Evolutionary conservation across 2,329 filamentous ascomycete species (phyloP).

Genomic region (Chaetomium sp.): DNA sequence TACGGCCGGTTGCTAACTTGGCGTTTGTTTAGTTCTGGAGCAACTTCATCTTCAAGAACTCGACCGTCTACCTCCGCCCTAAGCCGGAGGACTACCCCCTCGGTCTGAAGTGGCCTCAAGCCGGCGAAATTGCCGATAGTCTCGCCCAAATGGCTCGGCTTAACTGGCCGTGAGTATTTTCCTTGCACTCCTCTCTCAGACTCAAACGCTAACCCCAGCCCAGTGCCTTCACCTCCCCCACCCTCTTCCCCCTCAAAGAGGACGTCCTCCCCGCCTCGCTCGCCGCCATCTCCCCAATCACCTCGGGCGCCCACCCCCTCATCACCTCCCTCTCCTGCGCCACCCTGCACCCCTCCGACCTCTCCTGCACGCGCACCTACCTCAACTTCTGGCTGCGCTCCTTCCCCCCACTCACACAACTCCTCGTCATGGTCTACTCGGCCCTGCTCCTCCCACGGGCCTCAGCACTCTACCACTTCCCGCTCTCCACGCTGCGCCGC

Average conservation of each 20-base stretch:
- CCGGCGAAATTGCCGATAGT: constrained; percentile 76
- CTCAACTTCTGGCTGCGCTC: constrained; percentile 83
- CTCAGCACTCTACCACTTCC: constrained; percentile 67
- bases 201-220: constrained; percentile 37
- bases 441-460: constrained; percentile 70
- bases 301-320: constrained; percentile 81
- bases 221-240: constrained; percentile 79
- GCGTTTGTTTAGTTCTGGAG: constrained; percentile 41
- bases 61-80: constrained; percentile 75
- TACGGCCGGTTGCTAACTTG: not conserved
- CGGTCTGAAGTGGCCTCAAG: constrained; percentile 71
- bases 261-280: constrained; percentile 67
- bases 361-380: constrained; percentile 85
- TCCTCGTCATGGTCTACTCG: constrained; percentile 75
- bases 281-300: constrained; percentile 72
- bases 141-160: constrained; percentile 79
- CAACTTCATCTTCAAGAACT: constrained; percentile 66
- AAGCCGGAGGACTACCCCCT: constrained; percentile 69
- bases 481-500: constrained; percentile 65
- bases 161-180: constrained; percentile 72
- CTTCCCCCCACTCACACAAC: constrained; percentile 75
- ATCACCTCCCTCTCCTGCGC: constrained; percentile 87
- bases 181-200: not conserved
- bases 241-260: constrained; percentile 74
- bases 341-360: constrained; percentile 81